These are phyloP conservation scores for Penicillium sp. DNA, from an alignment of 2,329 filamentous ascomycete species.

Conservation along the genomic window DNA sequence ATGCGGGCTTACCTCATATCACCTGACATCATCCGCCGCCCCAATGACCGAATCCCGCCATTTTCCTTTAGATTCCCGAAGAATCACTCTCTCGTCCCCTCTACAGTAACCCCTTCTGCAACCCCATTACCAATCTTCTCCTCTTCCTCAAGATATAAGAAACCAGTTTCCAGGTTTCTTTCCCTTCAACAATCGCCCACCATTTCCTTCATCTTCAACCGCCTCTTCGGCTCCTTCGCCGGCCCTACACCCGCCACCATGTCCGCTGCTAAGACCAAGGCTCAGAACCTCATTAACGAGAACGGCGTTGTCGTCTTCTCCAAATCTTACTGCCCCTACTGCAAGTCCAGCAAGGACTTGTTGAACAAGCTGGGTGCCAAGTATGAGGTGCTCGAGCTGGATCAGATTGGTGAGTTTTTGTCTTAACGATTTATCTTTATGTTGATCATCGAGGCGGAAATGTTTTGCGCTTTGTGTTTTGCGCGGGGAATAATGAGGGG, in stretches of 20 bases:
- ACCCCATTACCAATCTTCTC: not conserved
- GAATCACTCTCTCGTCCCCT: not conserved
- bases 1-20: conserved; percentile 20
- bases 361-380: conserved; percentile 72
- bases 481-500: not conserved
- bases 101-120: too few relatives aligned
- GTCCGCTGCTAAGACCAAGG: conserved; percentile 81
- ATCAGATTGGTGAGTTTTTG: conserved; percentile 73
- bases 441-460: not conserved
- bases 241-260: conserved; percentile 66
- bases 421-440: not conserved
- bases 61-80: not conserved
- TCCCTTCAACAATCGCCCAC: conserved; percentile 50
- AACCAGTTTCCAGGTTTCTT: conserved; percentile 19
- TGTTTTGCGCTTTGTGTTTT: conserved; percentile 1
- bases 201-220: conserved; percentile 70
- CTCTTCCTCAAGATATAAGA: conserved; percentile 18
- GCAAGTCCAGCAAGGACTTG: conserved; percentile 74
- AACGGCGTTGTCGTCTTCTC: conserved; percentile 94
- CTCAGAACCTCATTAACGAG: conserved; percentile 82
- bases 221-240: conserved; percentile 68
- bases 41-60: conserved; percentile 19
- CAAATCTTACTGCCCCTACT: conserved; percentile 97
- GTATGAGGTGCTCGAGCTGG: conserved; percentile 77
- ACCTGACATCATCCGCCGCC: conserved; percentile 29